phyloP scores from a whole-genome alignment of 176 grass and related monocot genomes.

The Oryza glaberrima region DNA sequence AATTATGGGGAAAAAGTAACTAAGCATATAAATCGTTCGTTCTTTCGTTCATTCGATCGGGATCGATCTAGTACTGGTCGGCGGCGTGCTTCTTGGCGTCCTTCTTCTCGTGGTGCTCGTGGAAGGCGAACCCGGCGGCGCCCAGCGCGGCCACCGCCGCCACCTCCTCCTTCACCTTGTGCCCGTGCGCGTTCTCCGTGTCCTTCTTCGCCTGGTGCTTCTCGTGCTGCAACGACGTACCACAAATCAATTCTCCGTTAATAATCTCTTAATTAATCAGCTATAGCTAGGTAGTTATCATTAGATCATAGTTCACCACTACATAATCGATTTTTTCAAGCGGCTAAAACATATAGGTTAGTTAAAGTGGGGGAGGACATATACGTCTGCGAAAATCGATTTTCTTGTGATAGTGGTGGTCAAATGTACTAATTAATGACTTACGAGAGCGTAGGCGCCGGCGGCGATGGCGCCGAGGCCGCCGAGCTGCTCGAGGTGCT shows the following conservation, averaged over 20 bases:
- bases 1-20: not conserved
- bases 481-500: constrained; percentile 65
- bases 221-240: constrained; percentile 50
- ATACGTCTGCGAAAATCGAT: too few relatives aligned
- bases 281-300: too few relatives aligned
- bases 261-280: too few relatives aligned
- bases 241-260: not conserved
- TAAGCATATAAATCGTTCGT: too few relatives aligned
- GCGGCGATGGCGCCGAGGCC: constrained; percentile 58
- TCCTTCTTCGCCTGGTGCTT: constrained; percentile 87
- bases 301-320: too few relatives aligned
- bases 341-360: too few relatives aligned
- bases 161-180: constrained; percentile 61
- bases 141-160: constrained; percentile 62
- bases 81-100: constrained; percentile 67
- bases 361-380: too few relatives aligned
- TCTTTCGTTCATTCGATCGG: too few relatives aligned
- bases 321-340: too few relatives aligned
- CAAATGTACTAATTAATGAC: too few relatives aligned
- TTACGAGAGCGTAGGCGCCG: constrained; percentile 65
- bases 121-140: constrained; percentile 62
- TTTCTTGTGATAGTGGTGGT: too few relatives aligned
- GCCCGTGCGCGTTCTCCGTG: constrained; percentile 53
- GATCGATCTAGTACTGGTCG: not conserved
- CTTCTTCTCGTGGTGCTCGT: constrained; percentile 79